These are phyloP conservation scores for Candida sojae DNA, from an alignment of 1,139 yeast genomes.

Conservation along the genomic window DNA sequence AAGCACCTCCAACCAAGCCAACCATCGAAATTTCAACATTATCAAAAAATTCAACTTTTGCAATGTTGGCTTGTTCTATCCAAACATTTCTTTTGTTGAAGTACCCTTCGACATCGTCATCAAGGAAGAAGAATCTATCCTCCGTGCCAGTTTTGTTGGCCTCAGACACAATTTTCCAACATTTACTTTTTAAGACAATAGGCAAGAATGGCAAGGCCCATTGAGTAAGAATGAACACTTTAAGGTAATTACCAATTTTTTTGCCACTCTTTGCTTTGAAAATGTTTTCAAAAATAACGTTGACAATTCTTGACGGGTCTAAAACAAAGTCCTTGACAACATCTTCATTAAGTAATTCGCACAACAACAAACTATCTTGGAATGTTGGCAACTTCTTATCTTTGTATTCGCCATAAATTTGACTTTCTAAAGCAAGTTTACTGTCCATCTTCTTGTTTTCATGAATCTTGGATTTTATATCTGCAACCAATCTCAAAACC, in stretches of 20 bases:
- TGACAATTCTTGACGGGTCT: conserved; percentile 29
- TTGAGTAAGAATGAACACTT: conserved; percentile 44
- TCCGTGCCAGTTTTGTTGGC: conserved; percentile 28
- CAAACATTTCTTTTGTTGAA: conserved; percentile 41
- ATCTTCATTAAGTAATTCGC: conserved; percentile 36
- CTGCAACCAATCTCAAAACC: conserved; percentile 22
- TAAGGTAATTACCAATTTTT: conserved; percentile 38
- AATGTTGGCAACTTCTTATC: conserved; percentile 54
- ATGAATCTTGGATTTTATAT: conserved; percentile 20
- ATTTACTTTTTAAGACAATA: conserved; percentile 31
- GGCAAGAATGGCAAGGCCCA: conserved; percentile 40
- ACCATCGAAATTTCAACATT: conserved; percentile 58
- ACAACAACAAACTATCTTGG: conserved; percentile 57
- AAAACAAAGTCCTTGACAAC: conserved; percentile 30
- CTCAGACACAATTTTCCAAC: conserved; percentile 33
- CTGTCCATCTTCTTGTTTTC: conserved; percentile 23
- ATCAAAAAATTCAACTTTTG: conserved; percentile 49
- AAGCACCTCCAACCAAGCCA: conserved; percentile 50
- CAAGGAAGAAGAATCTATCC: conserved; percentile 32
- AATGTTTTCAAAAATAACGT: conserved; percentile 27
- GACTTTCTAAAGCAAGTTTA: conserved; percentile 32
- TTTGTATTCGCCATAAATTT: conserved; percentile 41
- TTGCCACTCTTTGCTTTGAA: conserved; percentile 32
- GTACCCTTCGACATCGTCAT: conserved; percentile 30
- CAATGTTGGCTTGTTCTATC: conserved; percentile 44